phyloP scores from a whole-genome alignment of 768 basidiomycete genomes.

The Leccinum truebloodii region DNA sequence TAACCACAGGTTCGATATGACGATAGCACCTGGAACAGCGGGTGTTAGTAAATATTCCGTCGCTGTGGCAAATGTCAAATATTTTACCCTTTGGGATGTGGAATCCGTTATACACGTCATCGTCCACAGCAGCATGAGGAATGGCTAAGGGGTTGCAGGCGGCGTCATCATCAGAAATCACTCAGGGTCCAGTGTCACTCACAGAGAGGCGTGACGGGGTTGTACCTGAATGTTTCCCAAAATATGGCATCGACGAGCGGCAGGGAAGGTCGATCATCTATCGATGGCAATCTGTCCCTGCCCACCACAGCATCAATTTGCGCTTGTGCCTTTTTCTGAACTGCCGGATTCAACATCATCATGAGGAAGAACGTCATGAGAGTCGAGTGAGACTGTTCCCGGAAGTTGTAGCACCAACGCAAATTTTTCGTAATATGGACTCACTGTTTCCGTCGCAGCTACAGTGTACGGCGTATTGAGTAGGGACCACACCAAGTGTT shows the following conservation, averaged over 20 bases:
- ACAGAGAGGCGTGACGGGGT: conserved; percentile 1
- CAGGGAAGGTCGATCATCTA: conserved; percentile 11
- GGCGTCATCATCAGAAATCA: neutral
- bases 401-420: neutral
- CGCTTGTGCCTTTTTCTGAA: conserved; percentile 11
- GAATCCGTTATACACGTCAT: conserved; percentile 45
- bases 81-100: conserved; percentile 44
- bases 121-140: conserved; percentile 33
- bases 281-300: conserved; percentile 4
- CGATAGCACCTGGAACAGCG: conserved; percentile 3
- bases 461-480: neutral
- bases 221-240: conserved; percentile 4
- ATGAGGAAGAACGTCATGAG: conserved; percentile 9
- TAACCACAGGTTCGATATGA: conserved; percentile 14
- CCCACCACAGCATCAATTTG: conserved; percentile 13
- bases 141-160: conserved; percentile 11
- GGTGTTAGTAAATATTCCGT: neutral
- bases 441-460: conserved; percentile 5
- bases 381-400: conserved; percentile 1
- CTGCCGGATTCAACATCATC: conserved; percentile 8
- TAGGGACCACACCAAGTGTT: neutral
- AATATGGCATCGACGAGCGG: conserved; percentile 12
- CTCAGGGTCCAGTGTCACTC: neutral
- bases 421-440: neutral
- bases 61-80: neutral